phyloP scores from a whole-genome alignment of 352 stramenopile genomes.

The Phytophthora citrophthora region DNA sequence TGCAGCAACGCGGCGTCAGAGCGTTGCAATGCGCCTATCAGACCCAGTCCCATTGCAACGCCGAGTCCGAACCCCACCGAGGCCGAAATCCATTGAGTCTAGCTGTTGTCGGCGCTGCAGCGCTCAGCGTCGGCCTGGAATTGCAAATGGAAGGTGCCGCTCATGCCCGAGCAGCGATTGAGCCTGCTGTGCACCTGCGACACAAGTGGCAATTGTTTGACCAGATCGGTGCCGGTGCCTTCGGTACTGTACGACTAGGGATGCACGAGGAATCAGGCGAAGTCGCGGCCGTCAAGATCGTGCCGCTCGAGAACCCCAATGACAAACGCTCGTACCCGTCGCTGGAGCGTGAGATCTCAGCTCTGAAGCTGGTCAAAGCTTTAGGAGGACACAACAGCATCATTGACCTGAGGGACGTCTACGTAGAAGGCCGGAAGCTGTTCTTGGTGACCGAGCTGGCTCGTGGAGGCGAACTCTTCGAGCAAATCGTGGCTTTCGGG shows the following conservation, averaged over 20 bases:
- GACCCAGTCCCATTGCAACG: conserved; percentile 34
- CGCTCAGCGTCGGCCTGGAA: conserved; percentile 50
- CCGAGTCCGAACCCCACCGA: conserved; percentile 14
- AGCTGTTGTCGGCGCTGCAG: conserved; percentile 53
- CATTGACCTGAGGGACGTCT: conserved; percentile 83
- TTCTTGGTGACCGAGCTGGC: conserved; percentile 90
- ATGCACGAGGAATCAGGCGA: conserved; percentile 75
- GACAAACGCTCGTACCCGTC: conserved; percentile 52
- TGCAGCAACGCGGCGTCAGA: conserved; percentile 20
- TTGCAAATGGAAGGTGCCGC: conserved; percentile 42
- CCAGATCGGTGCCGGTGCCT: conserved; percentile 75
- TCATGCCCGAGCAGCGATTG: conserved; percentile 48
- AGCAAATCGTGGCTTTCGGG: conserved; percentile 83
- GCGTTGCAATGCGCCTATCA: conserved; percentile 40
- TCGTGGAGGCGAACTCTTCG: conserved; percentile 90
- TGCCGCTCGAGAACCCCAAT: conserved; percentile 38
- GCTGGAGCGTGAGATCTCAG: conserved; percentile 72
- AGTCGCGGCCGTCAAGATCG: conserved; percentile 77
- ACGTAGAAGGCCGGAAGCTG: conserved; percentile 77
- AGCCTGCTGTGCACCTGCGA: conserved; percentile 16
- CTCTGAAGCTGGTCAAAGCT: conserved; percentile 76
- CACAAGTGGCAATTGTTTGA: conserved; percentile 72
- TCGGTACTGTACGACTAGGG: conserved; percentile 71
- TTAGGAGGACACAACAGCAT: conserved; percentile 88
- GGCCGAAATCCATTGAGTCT: conserved; percentile 42